Percentiles rank a stretch among this genome's conserved stretches.
Evolutionary conservation across 2,329 filamentous ascomycete species (phyloP).

Genomic region (Tolypocladium amazonense): DNA sequence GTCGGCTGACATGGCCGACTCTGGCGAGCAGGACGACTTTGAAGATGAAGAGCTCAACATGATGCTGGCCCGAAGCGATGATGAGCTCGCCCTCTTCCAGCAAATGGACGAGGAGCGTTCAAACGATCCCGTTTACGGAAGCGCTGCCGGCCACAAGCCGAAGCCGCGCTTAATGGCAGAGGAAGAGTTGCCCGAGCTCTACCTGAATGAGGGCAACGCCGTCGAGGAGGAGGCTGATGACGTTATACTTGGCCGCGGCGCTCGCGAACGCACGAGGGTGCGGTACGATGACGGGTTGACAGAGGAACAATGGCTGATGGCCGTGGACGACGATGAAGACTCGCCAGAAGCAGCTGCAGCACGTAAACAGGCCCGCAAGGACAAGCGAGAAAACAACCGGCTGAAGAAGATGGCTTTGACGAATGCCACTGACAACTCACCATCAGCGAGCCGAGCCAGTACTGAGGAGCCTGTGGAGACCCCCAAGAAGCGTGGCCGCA

Average conservation of each 20-base stretch:
- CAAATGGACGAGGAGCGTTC: conserved; percentile 68
- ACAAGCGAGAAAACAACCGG: conserved; percentile 68
- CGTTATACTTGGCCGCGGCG: conserved; percentile 69
- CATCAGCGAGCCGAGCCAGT: conserved; percentile 67
- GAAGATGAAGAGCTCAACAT: conserved; percentile 95
- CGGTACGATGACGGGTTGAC: conserved; percentile 96
- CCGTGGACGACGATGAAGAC: conserved; percentile 94
- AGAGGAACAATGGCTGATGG: conserved; percentile 98
- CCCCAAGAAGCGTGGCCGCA: conserved; percentile 76
- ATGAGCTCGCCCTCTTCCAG: conserved; percentile 70
- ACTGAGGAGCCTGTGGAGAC: conserved; percentile 64
- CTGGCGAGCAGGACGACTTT: conserved; percentile 84
- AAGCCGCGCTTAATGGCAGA: conserved; percentile 77
- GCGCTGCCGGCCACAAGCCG: conserved; percentile 46
- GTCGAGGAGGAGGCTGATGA: conserved; percentile 72
- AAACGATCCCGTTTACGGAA: conserved; percentile 61
- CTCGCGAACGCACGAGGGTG: conserved; percentile 87
- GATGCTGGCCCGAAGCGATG: conserved; percentile 80
- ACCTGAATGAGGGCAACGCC: conserved; percentile 76
- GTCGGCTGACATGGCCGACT: conserved; percentile 59
- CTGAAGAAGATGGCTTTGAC: conserved; percentile 40
- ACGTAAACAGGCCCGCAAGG: conserved; percentile 76
- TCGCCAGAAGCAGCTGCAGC: conserved; percentile 86
- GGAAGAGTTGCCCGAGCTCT: conserved; percentile 85
- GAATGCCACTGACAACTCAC: conserved; percentile 52